Conservation (phyloP, 2,329 filamentous ascomycete genomes). For the Fusarium sp. region DNA sequence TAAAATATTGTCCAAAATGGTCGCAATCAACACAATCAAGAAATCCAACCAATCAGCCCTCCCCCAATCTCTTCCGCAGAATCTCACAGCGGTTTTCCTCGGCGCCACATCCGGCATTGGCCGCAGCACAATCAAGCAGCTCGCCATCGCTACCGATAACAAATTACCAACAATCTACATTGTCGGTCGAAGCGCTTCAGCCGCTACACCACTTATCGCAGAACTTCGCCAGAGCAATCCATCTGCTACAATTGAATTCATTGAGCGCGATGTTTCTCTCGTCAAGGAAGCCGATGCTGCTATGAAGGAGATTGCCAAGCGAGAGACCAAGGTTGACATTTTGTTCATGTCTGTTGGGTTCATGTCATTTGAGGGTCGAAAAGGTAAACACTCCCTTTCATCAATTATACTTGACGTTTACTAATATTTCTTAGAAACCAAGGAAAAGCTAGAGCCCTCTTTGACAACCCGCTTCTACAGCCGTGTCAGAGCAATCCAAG, state of each 20-base stretch:
- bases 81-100: conserved; percentile 25
- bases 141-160: conserved; percentile 7
- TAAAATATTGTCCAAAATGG: background rate
- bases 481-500: conserved; percentile 63
- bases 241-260: conserved; percentile 54
- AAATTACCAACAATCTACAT: conserved; percentile 47
- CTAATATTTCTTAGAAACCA: conserved; percentile 26
- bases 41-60: conserved; percentile 10
- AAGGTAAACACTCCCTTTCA: background rate
- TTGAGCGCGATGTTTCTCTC: conserved; percentile 58
- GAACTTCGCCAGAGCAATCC: conserved; percentile 54
- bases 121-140: conserved; percentile 15
- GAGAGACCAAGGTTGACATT: conserved; percentile 55
- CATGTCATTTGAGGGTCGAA: conserved; percentile 34
- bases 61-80: background rate
- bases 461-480: conserved; percentile 64
- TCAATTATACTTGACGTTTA: fast-evolving
- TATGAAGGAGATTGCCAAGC: conserved; percentile 49
- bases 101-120: conserved; percentile 33
- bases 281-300: conserved; percentile 60
- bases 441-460: conserved; percentile 63
- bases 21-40: conserved; percentile 16
- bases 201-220: conserved; percentile 48
- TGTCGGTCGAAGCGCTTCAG: conserved; percentile 52
- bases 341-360: conserved; percentile 54